Conservation (phyloP, 768 basidiomycete genomes). For the Fistulinella prunicolor region DNA sequence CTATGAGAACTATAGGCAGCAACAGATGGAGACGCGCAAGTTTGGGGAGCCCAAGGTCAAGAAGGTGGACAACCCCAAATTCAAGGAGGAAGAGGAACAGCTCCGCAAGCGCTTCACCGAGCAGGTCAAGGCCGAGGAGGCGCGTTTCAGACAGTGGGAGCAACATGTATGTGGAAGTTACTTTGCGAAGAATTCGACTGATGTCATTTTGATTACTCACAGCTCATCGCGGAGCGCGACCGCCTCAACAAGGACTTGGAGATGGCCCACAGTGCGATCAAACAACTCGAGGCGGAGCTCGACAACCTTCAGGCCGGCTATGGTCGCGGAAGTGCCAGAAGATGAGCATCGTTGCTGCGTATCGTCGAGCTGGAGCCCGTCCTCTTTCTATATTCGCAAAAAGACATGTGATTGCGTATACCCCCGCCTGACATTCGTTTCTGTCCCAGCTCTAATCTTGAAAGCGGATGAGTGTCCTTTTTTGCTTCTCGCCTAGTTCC, state of each 20-base stretch:
- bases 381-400: constrained; percentile 5
- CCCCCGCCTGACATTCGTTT: constrained; percentile 24
- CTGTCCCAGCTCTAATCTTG: constrained; percentile 8
- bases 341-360: constrained; percentile 14
- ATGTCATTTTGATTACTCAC: constrained; percentile 7
- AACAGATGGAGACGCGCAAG: constrained; percentile 99
- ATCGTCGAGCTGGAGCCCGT: constrained; percentile 5
- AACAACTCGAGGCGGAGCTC: constrained; percentile 85
- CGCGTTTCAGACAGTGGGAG: constrained; percentile 98
- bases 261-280: constrained; percentile 87
- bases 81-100: constrained; percentile 98
- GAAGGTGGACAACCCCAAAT: constrained; percentile 99
- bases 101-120: constrained; percentile 98
- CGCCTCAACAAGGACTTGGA: constrained; percentile 99
- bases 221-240: constrained; percentile 98
- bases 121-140: constrained; percentile 98
- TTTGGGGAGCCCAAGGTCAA: constrained; percentile 98
- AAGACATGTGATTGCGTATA: constrained; percentile 20
- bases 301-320: constrained; percentile 88
- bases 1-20: constrained; percentile 96
- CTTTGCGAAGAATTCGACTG: constrained; percentile 6
- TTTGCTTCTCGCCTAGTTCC: constrained; percentile 1
- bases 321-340: constrained; percentile 54
- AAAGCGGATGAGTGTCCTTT: constrained; percentile 3
- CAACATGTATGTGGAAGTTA: constrained; percentile 69